phyloP scores from a whole-genome alignment of 352 stramenopile genomes.

The Phytophthora hibernalis region DNA sequence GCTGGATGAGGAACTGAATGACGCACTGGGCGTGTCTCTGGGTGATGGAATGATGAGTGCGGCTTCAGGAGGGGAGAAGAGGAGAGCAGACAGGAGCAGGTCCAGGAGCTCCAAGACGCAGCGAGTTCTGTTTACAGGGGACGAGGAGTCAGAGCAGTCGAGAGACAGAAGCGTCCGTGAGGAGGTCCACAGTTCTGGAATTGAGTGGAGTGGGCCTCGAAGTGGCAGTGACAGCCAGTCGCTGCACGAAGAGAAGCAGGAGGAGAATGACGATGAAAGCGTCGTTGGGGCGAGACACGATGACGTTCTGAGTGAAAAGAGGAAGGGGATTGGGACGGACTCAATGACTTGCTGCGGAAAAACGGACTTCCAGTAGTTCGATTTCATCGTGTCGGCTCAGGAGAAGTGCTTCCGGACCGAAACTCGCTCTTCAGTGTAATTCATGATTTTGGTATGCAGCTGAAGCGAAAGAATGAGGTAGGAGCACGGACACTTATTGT shows the following conservation, averaged over 20 bases:
- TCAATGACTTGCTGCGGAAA: conserved; percentile 71
- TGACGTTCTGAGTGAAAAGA: conserved; percentile 12
- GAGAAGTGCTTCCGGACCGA: conserved; percentile 43
- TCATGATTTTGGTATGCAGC: conserved; percentile 66
- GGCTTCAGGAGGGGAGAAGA: conserved; percentile 3
- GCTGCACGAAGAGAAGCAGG: conserved; percentile 32
- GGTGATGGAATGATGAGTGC: conserved; percentile 4
- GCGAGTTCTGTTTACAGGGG: conserved; percentile 25
- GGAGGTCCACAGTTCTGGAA: neutral
- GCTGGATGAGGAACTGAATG: conserved; percentile 65
- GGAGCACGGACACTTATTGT: neutral
- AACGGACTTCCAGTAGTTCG: conserved; percentile 58
- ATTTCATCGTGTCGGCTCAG: conserved; percentile 35
- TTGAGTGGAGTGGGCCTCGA: conserved; percentile 9
- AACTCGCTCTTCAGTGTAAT: conserved; percentile 65
- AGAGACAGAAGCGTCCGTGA: neutral
- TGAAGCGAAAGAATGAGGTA: conserved; percentile 79
- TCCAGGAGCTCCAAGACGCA: conserved; percentile 13
- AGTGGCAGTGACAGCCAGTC: conserved; percentile 17
- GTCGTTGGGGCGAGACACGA: neutral
- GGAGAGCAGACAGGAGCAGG: conserved; percentile 1
- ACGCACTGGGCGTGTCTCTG: conserved; percentile 47
- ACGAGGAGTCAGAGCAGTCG: neutral
- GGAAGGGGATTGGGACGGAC: conserved; percentile 46
- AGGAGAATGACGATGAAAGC: conserved; percentile 16